Evolutionary conservation across 176 grass and related monocot species (phyloP).

Genomic region (Metroxylon sagu): DNA sequence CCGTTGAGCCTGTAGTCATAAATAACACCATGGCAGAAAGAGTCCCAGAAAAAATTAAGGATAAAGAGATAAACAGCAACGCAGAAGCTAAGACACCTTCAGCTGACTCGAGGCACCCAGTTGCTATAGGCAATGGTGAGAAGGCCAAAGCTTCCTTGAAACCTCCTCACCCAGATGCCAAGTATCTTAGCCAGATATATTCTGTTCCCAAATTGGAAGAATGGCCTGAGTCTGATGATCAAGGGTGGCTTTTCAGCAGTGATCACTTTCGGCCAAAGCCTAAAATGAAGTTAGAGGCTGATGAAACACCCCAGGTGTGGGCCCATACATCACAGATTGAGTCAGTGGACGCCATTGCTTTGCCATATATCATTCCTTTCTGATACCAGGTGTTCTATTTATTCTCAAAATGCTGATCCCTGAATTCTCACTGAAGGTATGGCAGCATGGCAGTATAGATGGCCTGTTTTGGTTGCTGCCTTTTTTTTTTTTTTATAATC

Average conservation of each 20-base stretch:
- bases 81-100: slow-evolving; percentile 29
- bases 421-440: no score
- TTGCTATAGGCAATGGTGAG: slow-evolving; percentile 20
- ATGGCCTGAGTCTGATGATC: slow-evolving; percentile 31
- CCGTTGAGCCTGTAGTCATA: slow-evolving; percentile 32
- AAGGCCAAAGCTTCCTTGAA: slow-evolving; percentile 24
- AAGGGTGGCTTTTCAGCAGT: slow-evolving; percentile 34
- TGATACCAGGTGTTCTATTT: neutral
- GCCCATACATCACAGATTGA: slow-evolving; percentile 37
- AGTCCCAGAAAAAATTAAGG: slow-evolving; percentile 31
- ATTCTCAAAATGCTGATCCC: no score
- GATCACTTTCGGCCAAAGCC: slow-evolving; percentile 15
- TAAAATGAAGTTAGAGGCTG: slow-evolving; percentile 7
- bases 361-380: slow-evolving; percentile 51
- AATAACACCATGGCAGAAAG: slow-evolving; percentile 17
- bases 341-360: slow-evolving; percentile 31
- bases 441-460: no score
- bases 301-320: slow-evolving; percentile 38
- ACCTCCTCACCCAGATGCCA: slow-evolving; percentile 40
- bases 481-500: no score
- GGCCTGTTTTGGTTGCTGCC: no score
- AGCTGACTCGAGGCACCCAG: slow-evolving; percentile 11
- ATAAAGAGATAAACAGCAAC: slow-evolving; percentile 46
- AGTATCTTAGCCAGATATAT: slow-evolving; percentile 53
- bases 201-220: slow-evolving; percentile 57